Conservation (phyloP, 75 land plant genomes). For the Azolla pinnata region DNA sequence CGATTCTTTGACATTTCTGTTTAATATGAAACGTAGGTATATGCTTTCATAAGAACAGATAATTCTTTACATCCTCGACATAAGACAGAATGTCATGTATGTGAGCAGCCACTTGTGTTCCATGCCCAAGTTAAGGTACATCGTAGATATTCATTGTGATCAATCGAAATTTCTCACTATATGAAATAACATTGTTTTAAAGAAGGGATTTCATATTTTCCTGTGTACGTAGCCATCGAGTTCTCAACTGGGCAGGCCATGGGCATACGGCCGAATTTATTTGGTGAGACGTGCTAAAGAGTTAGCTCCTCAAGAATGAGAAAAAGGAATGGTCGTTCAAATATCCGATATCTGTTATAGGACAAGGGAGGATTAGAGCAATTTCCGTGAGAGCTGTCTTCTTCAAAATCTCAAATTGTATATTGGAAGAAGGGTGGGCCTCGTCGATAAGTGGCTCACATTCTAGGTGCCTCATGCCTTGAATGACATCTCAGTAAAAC, state of each 20-base stretch:
- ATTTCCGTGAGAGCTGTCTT: too few relatives aligned
- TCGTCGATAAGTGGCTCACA: too few relatives aligned
- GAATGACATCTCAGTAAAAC: too few relatives aligned
- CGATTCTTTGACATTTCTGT: too few relatives aligned
- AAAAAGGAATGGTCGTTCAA: too few relatives aligned
- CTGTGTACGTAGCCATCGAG: slow-evolving; percentile 36
- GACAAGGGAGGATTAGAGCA: too few relatives aligned
- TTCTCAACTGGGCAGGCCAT: slow-evolving; percentile 34
- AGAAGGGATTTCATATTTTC: not conserved
- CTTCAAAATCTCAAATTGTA: too few relatives aligned
- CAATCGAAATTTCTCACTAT: not conserved
- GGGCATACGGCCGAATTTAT: slow-evolving; percentile 87
- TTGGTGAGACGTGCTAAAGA: slow-evolving; percentile 28
- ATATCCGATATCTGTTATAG: too few relatives aligned
- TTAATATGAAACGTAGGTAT: slow-evolving; percentile 66
- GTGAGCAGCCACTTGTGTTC: slow-evolving; percentile 57
- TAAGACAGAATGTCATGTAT: slow-evolving; percentile 74
- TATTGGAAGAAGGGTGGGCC: too few relatives aligned
- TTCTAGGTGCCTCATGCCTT: too few relatives aligned
- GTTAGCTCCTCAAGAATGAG: slow-evolving; percentile 23
- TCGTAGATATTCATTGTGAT: slow-evolving; percentile 1
- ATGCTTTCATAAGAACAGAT: slow-evolving; percentile 61
- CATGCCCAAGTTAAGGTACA: slow-evolving; percentile 61
- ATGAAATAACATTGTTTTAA: not conserved
- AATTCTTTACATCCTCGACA: slow-evolving; percentile 36